Percentiles rank a stretch among this genome's conserved stretches.
These are phyloP conservation scores for Endocladia muricata DNA, from an alignment of 31 red algal genomes.

Conservation along the genomic window DNA sequence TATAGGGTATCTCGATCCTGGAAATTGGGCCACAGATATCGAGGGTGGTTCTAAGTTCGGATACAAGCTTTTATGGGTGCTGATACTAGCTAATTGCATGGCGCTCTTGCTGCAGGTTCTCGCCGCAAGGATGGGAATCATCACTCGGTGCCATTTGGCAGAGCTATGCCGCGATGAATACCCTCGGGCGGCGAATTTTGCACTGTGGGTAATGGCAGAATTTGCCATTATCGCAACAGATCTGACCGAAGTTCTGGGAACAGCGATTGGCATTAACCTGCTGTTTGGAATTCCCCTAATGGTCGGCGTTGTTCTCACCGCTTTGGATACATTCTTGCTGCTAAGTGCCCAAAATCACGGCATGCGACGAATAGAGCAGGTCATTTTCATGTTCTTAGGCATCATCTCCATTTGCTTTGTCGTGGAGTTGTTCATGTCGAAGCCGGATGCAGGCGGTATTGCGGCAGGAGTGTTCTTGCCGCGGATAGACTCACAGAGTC, in stretches of 20 bases:
- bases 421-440: slow-evolving; percentile 79
- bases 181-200: slow-evolving; percentile 44
- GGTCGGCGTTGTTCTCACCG: slow-evolving; percentile 64
- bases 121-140: slow-evolving; percentile 85
- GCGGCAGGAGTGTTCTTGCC: slow-evolving; percentile 65
- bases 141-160: slow-evolving; percentile 83
- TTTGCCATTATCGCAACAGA: slow-evolving; percentile 91
- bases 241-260: slow-evolving; percentile 92
- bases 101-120: slow-evolving; percentile 80
- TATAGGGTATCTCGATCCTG: slow-evolving; percentile 94
- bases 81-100: slow-evolving; percentile 83
- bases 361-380: slow-evolving; percentile 77
- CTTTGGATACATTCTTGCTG: slow-evolving; percentile 82
- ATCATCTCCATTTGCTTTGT: slow-evolving; percentile 84
- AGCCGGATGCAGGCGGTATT: slow-evolving; percentile 37
- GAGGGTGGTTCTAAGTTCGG: slow-evolving; percentile 87
- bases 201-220: slow-evolving; percentile 81
- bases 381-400: slow-evolving; percentile 80
- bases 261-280: slow-evolving; percentile 86
- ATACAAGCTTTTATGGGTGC: slow-evolving; percentile 93
- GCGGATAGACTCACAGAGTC: slow-evolving; percentile 57
- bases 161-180: slow-evolving; percentile 90
- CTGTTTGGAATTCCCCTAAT: slow-evolving; percentile 86
- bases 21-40: slow-evolving; percentile 92
- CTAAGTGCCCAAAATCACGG: slow-evolving; percentile 70